These are phyloP conservation scores for Reutealis trisperma DNA, from an alignment of 345 rosid species.

Conservation along the genomic window DNA sequence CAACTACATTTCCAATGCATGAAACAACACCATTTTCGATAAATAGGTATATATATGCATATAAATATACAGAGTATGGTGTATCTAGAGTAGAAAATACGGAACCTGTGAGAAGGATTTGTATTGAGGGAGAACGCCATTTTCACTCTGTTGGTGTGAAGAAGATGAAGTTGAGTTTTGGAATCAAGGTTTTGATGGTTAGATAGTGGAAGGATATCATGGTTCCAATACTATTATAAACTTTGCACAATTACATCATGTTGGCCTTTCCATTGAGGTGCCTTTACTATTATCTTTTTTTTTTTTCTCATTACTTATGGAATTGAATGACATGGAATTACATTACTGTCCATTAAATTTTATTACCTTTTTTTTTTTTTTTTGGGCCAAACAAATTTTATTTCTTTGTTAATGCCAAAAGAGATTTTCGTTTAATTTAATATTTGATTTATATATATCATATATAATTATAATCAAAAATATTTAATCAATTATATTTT, in stretches of 20 bases:
- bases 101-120: constrained; percentile 59
- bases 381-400: no score
- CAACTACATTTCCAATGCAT: constrained; percentile 17
- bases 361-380: no score
- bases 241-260: background rate
- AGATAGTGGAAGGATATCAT: background rate
- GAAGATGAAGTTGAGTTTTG: constrained; percentile 5
- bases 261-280: constrained; percentile 1
- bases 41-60: background rate
- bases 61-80: background rate
- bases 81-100: constrained; percentile 2
- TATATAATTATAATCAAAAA: no score
- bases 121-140: constrained; percentile 65
- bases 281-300: no score
- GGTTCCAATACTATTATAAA: background rate
- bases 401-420: no score
- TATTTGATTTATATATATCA: no score
- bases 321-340: no score
- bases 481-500: no score
- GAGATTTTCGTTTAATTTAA: no score
- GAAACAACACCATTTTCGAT: background rate
- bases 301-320: no score
- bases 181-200: constrained; percentile 1
- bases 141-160: background rate
- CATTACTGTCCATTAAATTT: no score